Base-by-base conservation (phyloP, 495 filamentous ascomycete genomes). In the Aspergillus avenaceus region DNA sequence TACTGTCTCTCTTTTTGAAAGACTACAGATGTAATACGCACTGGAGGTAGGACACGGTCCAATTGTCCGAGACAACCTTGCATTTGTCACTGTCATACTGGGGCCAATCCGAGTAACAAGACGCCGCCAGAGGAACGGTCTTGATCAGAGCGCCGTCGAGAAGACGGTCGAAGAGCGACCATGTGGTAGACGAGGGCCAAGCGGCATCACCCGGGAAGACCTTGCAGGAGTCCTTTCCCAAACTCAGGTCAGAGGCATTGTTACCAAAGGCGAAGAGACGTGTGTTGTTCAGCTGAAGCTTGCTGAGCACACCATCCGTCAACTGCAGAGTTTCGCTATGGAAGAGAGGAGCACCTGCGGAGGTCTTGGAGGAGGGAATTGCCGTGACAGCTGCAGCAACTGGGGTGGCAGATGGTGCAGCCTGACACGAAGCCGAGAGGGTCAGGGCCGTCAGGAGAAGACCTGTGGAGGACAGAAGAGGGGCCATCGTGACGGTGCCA, bases 121-220 rank as follows among this genome's bases (percentile, higher is more conserved):
- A 64, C 6, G 78, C 74, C 5, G 75, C 81, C 19, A 78, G 62
- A 11, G 81, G 81, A 14, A 76, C 74, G 1, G 75, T 79, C 50
- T 79, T 70, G 47, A 77, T 79, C n/a, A 84, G 65, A 1, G 72
- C 67, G 28, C 74, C 77, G n/a, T 70, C 77, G 8, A 76, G 59
- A 5, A 75, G 56, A 4, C 65, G 43, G 53, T 81, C 69, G 32
- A 84, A 72, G 8, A 70, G 50, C 5, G 60, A 53, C 71, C 75
- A 79, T 12, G 62, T 59, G 5, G 55, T 41, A 2, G 52, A 18
- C 3, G 61, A 58, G 0, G 79, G 79, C 79, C 77, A 83, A 6
- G 46, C 37, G 4, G 23, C 31, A 31, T 75, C 69, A 14, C 77
- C 79, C 2, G 80, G 80, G 32, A 75, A 73, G 21, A 66, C 57